Base-by-base conservation (phyloP, 225 moss, liverwort and hornwort species). In the Anthoceros angustus region DNA sequence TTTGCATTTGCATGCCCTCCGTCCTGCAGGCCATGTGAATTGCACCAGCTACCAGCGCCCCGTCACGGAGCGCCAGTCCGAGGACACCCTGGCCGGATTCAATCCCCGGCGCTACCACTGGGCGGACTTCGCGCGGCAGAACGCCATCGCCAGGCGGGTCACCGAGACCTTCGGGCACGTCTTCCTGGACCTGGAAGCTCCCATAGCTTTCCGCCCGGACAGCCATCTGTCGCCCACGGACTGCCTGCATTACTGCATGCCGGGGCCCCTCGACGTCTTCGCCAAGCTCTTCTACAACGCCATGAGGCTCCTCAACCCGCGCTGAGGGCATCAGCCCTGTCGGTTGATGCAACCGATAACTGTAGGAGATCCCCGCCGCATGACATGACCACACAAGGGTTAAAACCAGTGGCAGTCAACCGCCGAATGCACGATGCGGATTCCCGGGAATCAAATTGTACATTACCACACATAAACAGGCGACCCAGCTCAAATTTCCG, bases 271-370 rank as follows among this genome's bases (percentile, higher is more conserved):
- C 10, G 55, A 55, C 55, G 55, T 55, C 7, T 55, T 55, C 14
- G 55, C 8, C 55, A 55, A 55, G 55, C 55, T 55, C 55, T 55
- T 55, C n/a, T 55, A 55, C 55, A 55, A 55, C 55, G 23, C 18
- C 16, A 18, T 55, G n/a, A 18, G 18, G 12, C 8, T 55, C 55
- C 12, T 55, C 0, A 8, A 55, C 23, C 55, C 55, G 2, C 1
- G 32, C 32, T 32, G 32, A 32, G 1, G 32, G 1, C 32, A 32
- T 32, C 32, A 32, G 32, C 4, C 32, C 4, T 4, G 32, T 32
- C 2, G 32, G 32, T 32, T 32, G 1, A 4, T 32, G 1, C 32
- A 32, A 32, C 32, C 32, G 32, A 32, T 32, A 32, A 32, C 32
- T 32, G 32, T 32, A 32, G 32, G 18, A 43, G 5, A 14, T 6